phyloP scores from a whole-genome alignment of 1,284 basidiomycete genomes.

The Ustilago nuda region DNA sequence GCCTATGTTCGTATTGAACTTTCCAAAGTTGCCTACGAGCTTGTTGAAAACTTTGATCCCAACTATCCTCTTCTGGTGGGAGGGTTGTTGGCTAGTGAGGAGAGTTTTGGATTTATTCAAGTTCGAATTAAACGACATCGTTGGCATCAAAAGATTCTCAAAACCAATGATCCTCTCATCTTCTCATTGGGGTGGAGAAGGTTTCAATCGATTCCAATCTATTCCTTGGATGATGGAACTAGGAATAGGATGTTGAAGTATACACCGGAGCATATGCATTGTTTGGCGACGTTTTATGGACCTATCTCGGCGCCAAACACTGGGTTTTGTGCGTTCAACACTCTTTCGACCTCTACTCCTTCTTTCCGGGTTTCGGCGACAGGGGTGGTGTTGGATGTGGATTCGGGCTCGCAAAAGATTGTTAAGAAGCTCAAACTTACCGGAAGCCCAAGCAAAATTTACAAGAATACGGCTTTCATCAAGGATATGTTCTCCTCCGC shows the following conservation, averaged over 20 bases:
- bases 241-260: constrained; percentile 99
- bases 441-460: constrained; percentile 93
- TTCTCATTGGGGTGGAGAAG: constrained; percentile 95
- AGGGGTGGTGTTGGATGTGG: constrained; percentile 92
- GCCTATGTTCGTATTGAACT: constrained; percentile 95
- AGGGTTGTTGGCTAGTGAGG: constrained; percentile 89
- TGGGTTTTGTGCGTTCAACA: constrained; percentile 94
- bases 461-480: constrained; percentile 98
- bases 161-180: constrained; percentile 96
- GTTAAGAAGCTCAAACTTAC: constrained; percentile 99
- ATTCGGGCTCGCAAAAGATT: constrained; percentile 79
- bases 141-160: constrained; percentile 91
- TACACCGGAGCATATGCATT: constrained; percentile 99
- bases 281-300: constrained; percentile 85
- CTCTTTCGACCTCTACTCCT: constrained; percentile 76
- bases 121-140: constrained; percentile 96
- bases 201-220: constrained; percentile 94
- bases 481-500: constrained; percentile 96
- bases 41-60: constrained; percentile 93
- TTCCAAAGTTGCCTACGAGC: constrained; percentile 83
- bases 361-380: constrained; percentile 93
- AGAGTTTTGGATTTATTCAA: constrained; percentile 89
- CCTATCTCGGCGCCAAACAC: constrained; percentile 75
- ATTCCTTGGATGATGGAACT: constrained; percentile 85
- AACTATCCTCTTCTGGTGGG: constrained; percentile 90